Base-by-base conservation (phyloP, 1,284 basidiomycete species). In the Singerocomus rubriflavus region DNA sequence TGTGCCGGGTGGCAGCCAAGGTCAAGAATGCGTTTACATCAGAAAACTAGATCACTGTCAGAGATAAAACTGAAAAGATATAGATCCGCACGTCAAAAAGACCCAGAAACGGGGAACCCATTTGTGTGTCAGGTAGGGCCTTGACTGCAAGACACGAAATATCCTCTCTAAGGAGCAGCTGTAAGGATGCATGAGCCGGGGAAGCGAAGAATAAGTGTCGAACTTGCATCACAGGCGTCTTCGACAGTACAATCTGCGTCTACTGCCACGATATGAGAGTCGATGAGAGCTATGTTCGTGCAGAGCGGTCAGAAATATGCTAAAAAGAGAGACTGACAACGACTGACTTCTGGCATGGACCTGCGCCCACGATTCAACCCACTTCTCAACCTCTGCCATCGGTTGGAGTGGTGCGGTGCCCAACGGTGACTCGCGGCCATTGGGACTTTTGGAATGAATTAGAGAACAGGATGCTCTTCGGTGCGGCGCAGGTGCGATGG, bases 1-100 rank as follows among this genome's bases (percentile, higher is more conserved):
- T 84, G 63, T 90, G 86, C 36, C 82, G 74, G 6, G 85, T 89
- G 7, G 88, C 88, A 6, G 88, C 88, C 37, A 91, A 72, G 2
- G 85, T 88, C 55, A 91, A 68, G 61, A 91, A 91, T 17, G 88
- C 85, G 60, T 91, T 91, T 21, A 91, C 85, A 61, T 91, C 88
- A 13, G 88, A 82, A 58, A 81, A 90, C 88, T 91, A 57, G 42
- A 33, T 2, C 6, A 9, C n/a, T 7, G 14, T 68, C 38, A 66
- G 48, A 13, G 10, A 40, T 11, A 25, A 0, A 5, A 39, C 37
- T 12, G 12, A 16, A 6, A 16, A 29, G 37, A 32, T 41, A 45
- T 42, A 44, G 30, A 47, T 3, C 67, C 84, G 49, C 59, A 91
- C 88, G 66, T 91, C 88, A 58, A 91, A 90, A 21, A 91, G 72